Evolutionary conservation across 352 stramenopile species (phyloP).

Genomic region (Aphanomyces stellatus): DNA sequence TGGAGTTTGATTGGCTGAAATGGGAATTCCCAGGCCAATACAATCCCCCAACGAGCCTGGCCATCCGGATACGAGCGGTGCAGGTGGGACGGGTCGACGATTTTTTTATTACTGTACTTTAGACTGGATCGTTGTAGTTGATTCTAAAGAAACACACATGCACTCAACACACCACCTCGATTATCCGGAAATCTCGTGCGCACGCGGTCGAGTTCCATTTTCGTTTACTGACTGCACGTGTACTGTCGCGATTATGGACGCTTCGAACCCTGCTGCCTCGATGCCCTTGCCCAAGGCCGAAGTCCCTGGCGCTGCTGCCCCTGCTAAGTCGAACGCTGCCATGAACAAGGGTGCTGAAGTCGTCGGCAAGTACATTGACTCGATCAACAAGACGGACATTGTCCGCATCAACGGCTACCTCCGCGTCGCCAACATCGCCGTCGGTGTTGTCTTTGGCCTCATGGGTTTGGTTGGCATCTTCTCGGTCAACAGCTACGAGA

Average conservation of each 20-base stretch:
- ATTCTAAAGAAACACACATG: neutral
- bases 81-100: neutral
- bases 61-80: neutral
- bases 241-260: neutral
- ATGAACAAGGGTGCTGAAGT: slow-evolving; percentile 12
- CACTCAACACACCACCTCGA: too few species aligned
- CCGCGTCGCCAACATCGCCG: slow-evolving; percentile 66
- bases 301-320: neutral
- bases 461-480: slow-evolving; percentile 78
- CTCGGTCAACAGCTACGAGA: slow-evolving; percentile 58
- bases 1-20: slow-evolving; percentile 2
- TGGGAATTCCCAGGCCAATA: neutral
- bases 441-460: slow-evolving; percentile 45
- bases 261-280: slow-evolving; percentile 1
- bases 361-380: slow-evolving; percentile 19
- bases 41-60: neutral
- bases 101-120: neutral
- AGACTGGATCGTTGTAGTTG: neutral
- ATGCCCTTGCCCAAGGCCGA: slow-evolving; percentile 19
- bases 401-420: slow-evolving; percentile 82
- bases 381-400: slow-evolving; percentile 50
- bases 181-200: neutral
- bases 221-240: slow-evolving; percentile 18
- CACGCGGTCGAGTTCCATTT: slow-evolving; percentile 12
- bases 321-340: neutral